phyloP scores from a whole-genome alignment of 306 rosid genomes.

The Carpinus fangiana region DNA sequence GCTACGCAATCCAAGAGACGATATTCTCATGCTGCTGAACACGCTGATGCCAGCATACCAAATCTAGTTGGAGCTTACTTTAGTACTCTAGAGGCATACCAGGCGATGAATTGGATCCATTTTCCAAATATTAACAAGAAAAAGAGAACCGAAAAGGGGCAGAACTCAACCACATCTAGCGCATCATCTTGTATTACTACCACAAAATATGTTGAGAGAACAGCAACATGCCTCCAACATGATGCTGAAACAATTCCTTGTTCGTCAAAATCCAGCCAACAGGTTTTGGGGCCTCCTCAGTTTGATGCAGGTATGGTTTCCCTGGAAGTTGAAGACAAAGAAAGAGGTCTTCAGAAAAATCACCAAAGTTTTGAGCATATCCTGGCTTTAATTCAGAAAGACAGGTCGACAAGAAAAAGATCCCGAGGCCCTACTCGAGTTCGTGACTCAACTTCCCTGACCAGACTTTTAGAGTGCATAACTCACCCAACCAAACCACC shows the following conservation, averaged over 20 bases:
- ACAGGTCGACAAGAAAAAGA: conserved; percentile 53
- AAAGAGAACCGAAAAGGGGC: conserved; percentile 49
- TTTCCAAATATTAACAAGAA: conserved; percentile 52
- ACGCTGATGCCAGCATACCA: conserved; percentile 31
- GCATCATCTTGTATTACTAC: conserved; percentile 28
- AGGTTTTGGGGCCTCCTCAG: conserved; percentile 37
- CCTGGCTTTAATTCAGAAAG: conserved; percentile 33
- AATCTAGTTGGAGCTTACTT: conserved; percentile 40
- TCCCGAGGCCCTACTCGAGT: conserved; percentile 45
- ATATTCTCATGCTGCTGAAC: conserved; percentile 23
- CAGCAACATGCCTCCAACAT: conserved; percentile 23
- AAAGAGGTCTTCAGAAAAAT: conserved; percentile 17
- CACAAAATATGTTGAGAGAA: conserved; percentile 23
- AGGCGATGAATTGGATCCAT: conserved; percentile 26
- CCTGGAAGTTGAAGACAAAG: conserved; percentile 22
- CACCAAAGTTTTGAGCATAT: conserved; percentile 34
- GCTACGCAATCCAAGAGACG: conserved; percentile 34
- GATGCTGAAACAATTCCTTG: conserved; percentile 27
- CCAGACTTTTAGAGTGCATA: conserved; percentile 30
- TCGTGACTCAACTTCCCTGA: conserved; percentile 39
- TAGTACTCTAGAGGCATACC: conserved; percentile 40
- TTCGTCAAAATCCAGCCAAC: conserved; percentile 37
- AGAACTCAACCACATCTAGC: conserved; percentile 21
- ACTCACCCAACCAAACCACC: conserved; percentile 29
- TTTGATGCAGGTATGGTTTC: conserved; percentile 18